A percentile compares a stretch with the other conserved stretches of the same genome.
Evolutionary conservation across 2,329 filamentous ascomycete genomes (phyloP).

Genomic region (Ceratocystis ficicola): DNA sequence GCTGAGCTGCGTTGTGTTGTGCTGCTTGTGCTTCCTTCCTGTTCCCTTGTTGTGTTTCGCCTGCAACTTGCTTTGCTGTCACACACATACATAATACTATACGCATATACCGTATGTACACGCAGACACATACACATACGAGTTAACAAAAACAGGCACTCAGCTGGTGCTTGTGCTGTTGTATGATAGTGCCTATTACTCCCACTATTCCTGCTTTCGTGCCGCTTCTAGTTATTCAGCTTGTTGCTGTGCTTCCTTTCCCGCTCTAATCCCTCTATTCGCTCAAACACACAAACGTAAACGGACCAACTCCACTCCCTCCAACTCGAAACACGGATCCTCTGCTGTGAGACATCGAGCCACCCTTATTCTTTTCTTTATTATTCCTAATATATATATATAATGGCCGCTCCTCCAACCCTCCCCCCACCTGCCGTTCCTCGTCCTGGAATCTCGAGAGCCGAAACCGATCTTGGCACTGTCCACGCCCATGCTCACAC

Average conservation of each 20-base stretch:
- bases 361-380: too few species aligned
- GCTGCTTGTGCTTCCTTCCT: background rate
- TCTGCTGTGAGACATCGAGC: too few species aligned
- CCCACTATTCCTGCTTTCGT: background rate
- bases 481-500: background rate
- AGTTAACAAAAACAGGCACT: too few species aligned
- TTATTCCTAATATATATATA: constrained; percentile 13
- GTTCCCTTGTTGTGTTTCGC: background rate
- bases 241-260: background rate
- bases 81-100: too few species aligned
- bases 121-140: too few species aligned
- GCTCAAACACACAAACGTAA: background rate
- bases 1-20: background rate
- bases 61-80: too few species aligned
- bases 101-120: too few species aligned
- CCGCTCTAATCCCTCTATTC: background rate
- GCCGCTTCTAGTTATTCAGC: background rate
- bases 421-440: constrained; percentile 13
- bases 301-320: background rate
- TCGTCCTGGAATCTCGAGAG: constrained; percentile 17
- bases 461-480: constrained; percentile 16
- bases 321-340: background rate
- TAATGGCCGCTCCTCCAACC: constrained; percentile 18
- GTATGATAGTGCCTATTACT: too few species aligned
- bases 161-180: background rate